These are phyloP conservation scores for Boletus sp. DNA, from an alignment of 1,284 basidiomycete species.

Conservation along the genomic window DNA sequence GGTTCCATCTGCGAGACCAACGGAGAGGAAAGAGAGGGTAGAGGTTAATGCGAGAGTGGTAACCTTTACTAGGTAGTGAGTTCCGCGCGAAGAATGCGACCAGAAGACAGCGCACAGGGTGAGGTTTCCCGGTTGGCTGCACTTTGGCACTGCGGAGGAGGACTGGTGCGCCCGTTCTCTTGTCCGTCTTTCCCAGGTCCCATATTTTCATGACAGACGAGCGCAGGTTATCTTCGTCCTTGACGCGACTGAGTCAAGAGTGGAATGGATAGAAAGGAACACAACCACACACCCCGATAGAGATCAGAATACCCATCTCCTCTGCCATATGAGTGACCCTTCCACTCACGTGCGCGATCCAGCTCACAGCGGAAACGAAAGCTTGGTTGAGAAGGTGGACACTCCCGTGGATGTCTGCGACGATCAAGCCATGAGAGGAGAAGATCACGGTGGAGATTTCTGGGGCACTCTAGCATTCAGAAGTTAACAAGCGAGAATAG, in stretches of 20 bases:
- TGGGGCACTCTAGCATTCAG: slow-evolving; percentile 46
- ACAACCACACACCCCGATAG: slow-evolving; percentile 67
- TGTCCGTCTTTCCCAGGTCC: slow-evolving; percentile 78
- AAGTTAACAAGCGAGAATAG: slow-evolving; percentile 3
- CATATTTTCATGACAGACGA: slow-evolving; percentile 85
- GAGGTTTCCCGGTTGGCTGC: slow-evolving; percentile 72
- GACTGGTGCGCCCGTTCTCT: slow-evolving; percentile 61
- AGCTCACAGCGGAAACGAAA: slow-evolving; percentile 69
- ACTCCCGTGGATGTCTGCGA: slow-evolving; percentile 81
- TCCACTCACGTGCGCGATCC: slow-evolving; percentile 74
- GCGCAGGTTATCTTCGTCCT: slow-evolving; percentile 79
- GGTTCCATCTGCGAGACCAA: slow-evolving; percentile 92
- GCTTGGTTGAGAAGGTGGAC: slow-evolving; percentile 72
- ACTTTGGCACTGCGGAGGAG: slow-evolving; percentile 77
- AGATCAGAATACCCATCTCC: slow-evolving; percentile 73
- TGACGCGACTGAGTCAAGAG: slow-evolving; percentile 11
- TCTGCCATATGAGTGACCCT: slow-evolving; percentile 84
- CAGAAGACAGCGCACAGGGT: slow-evolving; percentile 57
- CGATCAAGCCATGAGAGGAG: slow-evolving; percentile 60
- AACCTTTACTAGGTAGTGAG: slow-evolving; percentile 47
- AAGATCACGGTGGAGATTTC: slow-evolving; percentile 69
- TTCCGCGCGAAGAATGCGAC: not conserved
- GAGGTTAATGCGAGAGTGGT: slow-evolving; percentile 78
- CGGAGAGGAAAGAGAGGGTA: slow-evolving; percentile 80
- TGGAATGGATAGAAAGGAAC: slow-evolving; percentile 1